Percentiles rank a stretch among this genome's conserved stretches.
Conservation (phyloP, 2,329 filamentous ascomycete genomes). For the Malbranchea zuffiana region DNA sequence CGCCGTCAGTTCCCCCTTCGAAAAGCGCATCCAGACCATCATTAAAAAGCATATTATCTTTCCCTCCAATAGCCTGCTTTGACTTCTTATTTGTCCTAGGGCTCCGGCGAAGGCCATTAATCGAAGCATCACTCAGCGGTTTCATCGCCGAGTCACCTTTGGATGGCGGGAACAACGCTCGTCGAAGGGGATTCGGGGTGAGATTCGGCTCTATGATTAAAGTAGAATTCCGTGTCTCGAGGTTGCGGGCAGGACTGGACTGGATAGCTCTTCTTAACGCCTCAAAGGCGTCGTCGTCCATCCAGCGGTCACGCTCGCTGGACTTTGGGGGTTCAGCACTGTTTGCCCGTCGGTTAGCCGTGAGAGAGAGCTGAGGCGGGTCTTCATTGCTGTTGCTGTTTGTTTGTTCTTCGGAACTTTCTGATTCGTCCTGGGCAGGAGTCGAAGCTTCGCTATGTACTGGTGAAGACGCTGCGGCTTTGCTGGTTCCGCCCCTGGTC, state of each 20-base stretch:
- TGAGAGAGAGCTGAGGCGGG: constrained; percentile 24
- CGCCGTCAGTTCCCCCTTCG: constrained; percentile 42
- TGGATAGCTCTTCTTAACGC: constrained; percentile 47
- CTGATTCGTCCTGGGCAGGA: constrained; percentile 20
- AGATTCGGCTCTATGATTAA: constrained; percentile 42
- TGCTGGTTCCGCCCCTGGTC: constrained; percentile 17
- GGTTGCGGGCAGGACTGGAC: constrained; percentile 48
- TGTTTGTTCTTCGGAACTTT: constrained; percentile 14
- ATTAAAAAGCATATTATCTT: constrained; percentile 42
- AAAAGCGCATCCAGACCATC: constrained; percentile 57
- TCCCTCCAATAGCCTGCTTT: constrained; percentile 43
- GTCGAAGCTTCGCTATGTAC: constrained; percentile 20
- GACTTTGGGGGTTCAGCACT: constrained; percentile 37
- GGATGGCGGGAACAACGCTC: constrained; percentile 34
- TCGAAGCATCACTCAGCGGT: constrained; percentile 25
- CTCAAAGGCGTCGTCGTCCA: constrained; percentile 32
- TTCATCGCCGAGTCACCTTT: constrained; percentile 29
- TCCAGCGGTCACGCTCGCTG: constrained; percentile 26
- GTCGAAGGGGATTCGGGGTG: constrained; percentile 45
- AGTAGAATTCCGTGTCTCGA: constrained; percentile 32
- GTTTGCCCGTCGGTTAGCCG: constrained; percentile 36
- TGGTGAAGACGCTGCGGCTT: constrained; percentile 28
- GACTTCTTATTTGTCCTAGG: constrained; percentile 29
- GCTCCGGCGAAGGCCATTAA: constrained; percentile 41
- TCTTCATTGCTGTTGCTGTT: constrained; percentile 19